phyloP scores from a whole-genome alignment of 495 filamentous ascomycete species.

The Xylaria palmicola region DNA sequence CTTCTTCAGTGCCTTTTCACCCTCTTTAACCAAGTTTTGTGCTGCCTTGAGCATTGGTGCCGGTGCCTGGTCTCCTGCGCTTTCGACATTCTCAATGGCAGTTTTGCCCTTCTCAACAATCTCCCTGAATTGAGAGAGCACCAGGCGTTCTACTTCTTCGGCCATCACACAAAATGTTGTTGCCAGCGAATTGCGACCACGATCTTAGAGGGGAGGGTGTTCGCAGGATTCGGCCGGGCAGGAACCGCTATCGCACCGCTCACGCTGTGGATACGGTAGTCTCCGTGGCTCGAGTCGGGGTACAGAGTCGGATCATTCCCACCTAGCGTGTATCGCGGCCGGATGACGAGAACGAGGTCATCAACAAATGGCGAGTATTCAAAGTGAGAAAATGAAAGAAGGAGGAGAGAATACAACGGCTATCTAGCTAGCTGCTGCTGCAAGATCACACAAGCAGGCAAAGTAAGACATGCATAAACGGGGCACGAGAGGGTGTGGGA shows the following conservation, averaged over 20 bases:
- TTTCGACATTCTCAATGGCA: constrained; percentile 38
- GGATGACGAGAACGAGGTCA: not conserved
- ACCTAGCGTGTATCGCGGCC: not conserved
- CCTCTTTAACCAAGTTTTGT: constrained; percentile 38
- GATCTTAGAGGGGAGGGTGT: not conserved
- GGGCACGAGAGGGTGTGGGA: constrained; percentile 2
- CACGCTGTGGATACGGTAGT: not conserved
- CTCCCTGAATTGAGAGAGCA: constrained; percentile 40
- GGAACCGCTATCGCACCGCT: not conserved
- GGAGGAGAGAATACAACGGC: not conserved
- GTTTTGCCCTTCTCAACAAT: constrained; percentile 40
- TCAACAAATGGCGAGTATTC: not conserved
- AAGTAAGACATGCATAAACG: constrained; percentile 13
- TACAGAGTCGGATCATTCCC: not conserved
- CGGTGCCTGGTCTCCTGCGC: constrained; percentile 27
- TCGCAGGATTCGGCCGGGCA: not conserved
- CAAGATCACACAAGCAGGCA: not conserved
- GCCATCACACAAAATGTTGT: constrained; percentile 21
- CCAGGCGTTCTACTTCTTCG: constrained; percentile 39
- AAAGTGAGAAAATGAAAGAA: not conserved
- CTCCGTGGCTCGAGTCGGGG: not conserved
- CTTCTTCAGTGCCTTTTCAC: constrained; percentile 42
- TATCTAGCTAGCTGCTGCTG: no score
- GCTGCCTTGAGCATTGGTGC: constrained; percentile 42
- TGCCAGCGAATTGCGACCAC: not conserved